phyloP scores from a whole-genome alignment of 1,284 basidiomycete species.

The Tilletia caries region DNA sequence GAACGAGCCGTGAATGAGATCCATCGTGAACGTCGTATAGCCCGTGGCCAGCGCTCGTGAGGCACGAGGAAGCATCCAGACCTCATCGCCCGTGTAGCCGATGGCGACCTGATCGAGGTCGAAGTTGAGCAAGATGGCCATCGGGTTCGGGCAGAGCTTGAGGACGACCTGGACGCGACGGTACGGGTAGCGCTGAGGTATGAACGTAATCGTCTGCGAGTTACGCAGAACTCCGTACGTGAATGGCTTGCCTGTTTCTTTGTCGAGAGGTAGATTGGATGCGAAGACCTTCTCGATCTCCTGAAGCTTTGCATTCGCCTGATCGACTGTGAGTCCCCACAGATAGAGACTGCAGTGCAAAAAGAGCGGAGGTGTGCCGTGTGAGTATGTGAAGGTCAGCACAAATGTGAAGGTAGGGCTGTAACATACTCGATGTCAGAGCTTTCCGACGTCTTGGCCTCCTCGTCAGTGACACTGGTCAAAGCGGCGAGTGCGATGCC shows the following conservation, averaged over 20 bases:
- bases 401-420: not conserved
- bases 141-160: conserved; percentile 18
- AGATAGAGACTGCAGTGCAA: conserved; percentile 13
- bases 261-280: conserved; percentile 2
- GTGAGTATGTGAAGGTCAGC: too few relatives aligned
- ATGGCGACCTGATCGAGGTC: conserved; percentile 24
- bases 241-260: not conserved
- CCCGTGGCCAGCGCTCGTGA: conserved; percentile 20
- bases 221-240: conserved; percentile 2
- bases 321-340: conserved; percentile 1
- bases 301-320: conserved; percentile 12
- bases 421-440: conserved; percentile 16
- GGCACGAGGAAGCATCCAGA: conserved; percentile 26
- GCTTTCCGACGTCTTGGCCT: not conserved
- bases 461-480: conserved; percentile 11
- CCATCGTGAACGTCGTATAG: conserved; percentile 21
- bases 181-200: conserved; percentile 16
- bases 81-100: conserved; percentile 21
- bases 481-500: conserved; percentile 14
- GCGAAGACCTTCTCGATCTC: conserved; percentile 12
- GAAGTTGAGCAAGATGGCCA: conserved; percentile 26
- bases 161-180: conserved; percentile 26
- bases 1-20: conserved; percentile 24
- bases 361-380: too few relatives aligned
- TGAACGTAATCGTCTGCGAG: conserved; percentile 24